These are phyloP conservation scores for Panicum hallii DNA, from an alignment of 202 grass and related monocot species.

Conservation along the genomic window DNA sequence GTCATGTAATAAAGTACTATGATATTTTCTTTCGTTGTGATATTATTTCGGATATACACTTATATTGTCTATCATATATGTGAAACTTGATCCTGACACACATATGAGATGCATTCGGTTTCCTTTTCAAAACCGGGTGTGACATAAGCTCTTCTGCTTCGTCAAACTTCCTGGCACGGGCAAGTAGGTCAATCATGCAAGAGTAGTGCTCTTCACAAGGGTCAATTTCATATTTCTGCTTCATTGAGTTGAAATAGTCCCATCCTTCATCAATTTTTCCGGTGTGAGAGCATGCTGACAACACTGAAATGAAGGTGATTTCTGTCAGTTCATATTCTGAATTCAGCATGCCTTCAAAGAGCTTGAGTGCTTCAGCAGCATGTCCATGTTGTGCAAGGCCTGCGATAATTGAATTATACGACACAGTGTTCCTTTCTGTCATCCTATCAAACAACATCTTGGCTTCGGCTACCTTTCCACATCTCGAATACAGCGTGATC, in stretches of 20 bases:
- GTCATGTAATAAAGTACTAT: too few relatives aligned
- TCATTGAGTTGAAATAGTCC: slow-evolving; percentile 49
- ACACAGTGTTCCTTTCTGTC: slow-evolving; percentile 42
- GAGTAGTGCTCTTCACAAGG: slow-evolving; percentile 55
- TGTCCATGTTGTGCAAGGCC: slow-evolving; percentile 53
- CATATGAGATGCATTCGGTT: too few relatives aligned
- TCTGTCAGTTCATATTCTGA: slow-evolving; percentile 34
- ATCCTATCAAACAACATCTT: slow-evolving; percentile 42
- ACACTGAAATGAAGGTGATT: slow-evolving; percentile 53
- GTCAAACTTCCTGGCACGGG: slow-evolving; percentile 50
- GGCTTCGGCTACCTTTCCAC: slow-evolving; percentile 46
- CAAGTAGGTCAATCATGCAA: slow-evolving; percentile 59
- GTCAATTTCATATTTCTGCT: slow-evolving; percentile 36
- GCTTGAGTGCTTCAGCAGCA: slow-evolving; percentile 39
- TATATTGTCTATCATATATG: too few relatives aligned
- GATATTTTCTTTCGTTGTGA: too few relatives aligned
- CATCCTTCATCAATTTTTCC: slow-evolving; percentile 48
- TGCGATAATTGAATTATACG: slow-evolving; percentile 56
- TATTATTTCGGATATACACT: too few relatives aligned
- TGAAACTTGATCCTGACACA: too few relatives aligned
- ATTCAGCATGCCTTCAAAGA: slow-evolving; percentile 43
- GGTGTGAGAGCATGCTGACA: slow-evolving; percentile 52
- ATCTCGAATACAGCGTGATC: slow-evolving; percentile 52
- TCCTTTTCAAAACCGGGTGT: too few relatives aligned
- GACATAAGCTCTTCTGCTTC: slow-evolving; percentile 39